phyloP scores from a whole-genome alignment of 163 green algal genomes.

The Chloromonas sp. region DNA sequence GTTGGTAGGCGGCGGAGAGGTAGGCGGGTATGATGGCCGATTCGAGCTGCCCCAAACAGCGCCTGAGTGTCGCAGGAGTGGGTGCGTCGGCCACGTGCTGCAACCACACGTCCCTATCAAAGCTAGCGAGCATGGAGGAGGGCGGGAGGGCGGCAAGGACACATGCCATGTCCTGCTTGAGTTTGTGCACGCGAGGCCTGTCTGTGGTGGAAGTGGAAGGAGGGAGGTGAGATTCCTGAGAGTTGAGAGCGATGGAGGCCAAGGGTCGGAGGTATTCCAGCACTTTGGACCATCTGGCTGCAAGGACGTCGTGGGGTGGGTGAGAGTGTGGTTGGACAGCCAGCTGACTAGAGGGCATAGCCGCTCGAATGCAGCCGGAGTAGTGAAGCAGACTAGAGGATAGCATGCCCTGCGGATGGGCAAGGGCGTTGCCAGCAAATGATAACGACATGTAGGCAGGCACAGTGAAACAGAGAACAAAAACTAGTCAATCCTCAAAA shows the following conservation, averaged over 20 bases:
- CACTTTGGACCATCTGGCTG: too few relatives aligned
- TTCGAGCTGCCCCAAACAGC: slow-evolving; percentile 54
- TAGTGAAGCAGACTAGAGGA: background rate
- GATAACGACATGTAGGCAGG: background rate
- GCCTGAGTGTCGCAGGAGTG: slow-evolving; percentile 30
- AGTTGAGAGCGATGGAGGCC: background rate
- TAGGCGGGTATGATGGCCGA: slow-evolving; percentile 17
- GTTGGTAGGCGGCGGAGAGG: slow-evolving; percentile 16
- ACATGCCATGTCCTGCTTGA: slow-evolving; percentile 17
- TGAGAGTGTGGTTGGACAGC: background rate
- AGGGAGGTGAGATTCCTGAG: background rate
- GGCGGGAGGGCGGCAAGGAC: background rate
- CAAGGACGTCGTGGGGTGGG: background rate
- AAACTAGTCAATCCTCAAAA: too few relatives aligned
- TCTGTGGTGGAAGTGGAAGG: slow-evolving; percentile 1
- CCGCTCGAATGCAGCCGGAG: background rate
- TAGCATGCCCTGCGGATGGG: background rate
- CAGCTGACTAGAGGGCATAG: background rate
- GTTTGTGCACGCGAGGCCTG: slow-evolving; percentile 3
- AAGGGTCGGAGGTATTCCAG: background rate
- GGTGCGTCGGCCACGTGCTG: slow-evolving; percentile 22
- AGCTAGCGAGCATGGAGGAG: background rate
- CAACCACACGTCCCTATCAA: slow-evolving; percentile 17
- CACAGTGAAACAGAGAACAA: too few relatives aligned
- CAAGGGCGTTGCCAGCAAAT: background rate